These are phyloP conservation scores for Cystoderma amianthinum DNA, from an alignment of 768 basidiomycete species.

Conservation along the genomic window DNA sequence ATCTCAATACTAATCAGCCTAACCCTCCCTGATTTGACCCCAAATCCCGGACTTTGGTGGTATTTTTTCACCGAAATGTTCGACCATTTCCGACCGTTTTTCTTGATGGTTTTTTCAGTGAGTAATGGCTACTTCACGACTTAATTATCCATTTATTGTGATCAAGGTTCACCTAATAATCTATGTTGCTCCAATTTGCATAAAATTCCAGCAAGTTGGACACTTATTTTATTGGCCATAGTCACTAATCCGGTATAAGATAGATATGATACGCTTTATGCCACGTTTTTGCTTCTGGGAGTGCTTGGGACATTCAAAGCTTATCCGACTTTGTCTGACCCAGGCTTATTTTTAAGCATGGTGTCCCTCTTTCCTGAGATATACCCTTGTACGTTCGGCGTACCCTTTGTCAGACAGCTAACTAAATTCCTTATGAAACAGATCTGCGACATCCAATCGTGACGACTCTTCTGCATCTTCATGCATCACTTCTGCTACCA, in stretches of 20 bases:
- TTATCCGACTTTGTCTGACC: slow-evolving; percentile 87
- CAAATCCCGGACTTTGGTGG: slow-evolving; percentile 96
- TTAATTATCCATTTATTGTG: too few relatives aligned
- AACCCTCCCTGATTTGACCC: slow-evolving; percentile 82
- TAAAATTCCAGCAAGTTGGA: slow-evolving; percentile 72
- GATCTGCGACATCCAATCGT: slow-evolving; percentile 85
- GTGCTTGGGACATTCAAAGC: slow-evolving; percentile 83
- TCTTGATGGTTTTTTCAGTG: slow-evolving; percentile 90
- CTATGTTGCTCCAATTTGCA: slow-evolving; percentile 77
- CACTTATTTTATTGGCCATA: too few relatives aligned
- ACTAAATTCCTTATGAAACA: slow-evolving; percentile 19
- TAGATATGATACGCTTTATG: slow-evolving; percentile 86
- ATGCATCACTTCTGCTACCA: slow-evolving; percentile 81
- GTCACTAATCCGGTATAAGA: too few relatives aligned
- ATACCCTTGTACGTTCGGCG: slow-evolving; percentile 71
- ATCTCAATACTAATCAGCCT: slow-evolving; percentile 53
- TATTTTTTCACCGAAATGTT: slow-evolving; percentile 99
- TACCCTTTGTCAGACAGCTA: slow-evolving; percentile 1
- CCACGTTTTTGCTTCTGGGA: slow-evolving; percentile 68
- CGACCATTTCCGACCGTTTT: slow-evolving; percentile 94
- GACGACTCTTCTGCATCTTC: slow-evolving; percentile 74
- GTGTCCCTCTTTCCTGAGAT: slow-evolving; percentile 79
- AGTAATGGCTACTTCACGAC: slow-evolving; percentile 13
- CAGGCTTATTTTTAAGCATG: slow-evolving; percentile 80
- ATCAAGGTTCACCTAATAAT: slow-evolving; percentile 71